These are phyloP conservation scores for Globisporangium nodosum DNA, from an alignment of 352 stramenopile species.

Conservation along the genomic window DNA sequence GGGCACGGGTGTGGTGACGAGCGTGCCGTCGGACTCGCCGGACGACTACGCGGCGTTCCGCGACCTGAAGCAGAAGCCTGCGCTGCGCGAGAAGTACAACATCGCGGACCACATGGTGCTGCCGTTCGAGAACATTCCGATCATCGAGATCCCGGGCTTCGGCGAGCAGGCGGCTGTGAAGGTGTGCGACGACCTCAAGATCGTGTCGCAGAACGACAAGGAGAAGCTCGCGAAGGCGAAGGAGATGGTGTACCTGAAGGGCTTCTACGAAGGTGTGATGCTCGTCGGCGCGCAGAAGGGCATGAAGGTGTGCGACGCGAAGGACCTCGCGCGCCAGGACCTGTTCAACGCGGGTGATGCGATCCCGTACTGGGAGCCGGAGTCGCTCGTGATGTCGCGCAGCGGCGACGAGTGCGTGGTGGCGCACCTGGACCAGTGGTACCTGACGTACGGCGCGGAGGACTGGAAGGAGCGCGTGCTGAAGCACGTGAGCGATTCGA, in stretches of 20 bases:
- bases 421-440: slow-evolving; percentile 99
- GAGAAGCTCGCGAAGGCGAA: slow-evolving; percentile 99
- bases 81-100: slow-evolving; percentile 97
- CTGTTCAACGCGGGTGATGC: slow-evolving; percentile 93
- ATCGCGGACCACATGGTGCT: slow-evolving; percentile 98
- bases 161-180: slow-evolving; percentile 94
- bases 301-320: slow-evolving; percentile 96
- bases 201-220: slow-evolving; percentile 98
- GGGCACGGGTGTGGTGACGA: slow-evolving; percentile 99
- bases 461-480: slow-evolving; percentile 96
- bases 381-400: slow-evolving; percentile 96
- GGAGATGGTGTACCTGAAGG: slow-evolving; percentile 98
- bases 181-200: slow-evolving; percentile 97
- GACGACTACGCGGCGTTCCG: slow-evolving; percentile 99
- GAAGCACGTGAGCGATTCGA: slow-evolving; percentile 91
- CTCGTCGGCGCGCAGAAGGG: slow-evolving; percentile 95
- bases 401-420: slow-evolving; percentile 99
- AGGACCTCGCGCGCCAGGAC: slow-evolving; percentile 95
- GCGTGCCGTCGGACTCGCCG: slow-evolving; percentile 97
- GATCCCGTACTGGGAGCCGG: slow-evolving; percentile 98
- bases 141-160: slow-evolving; percentile 99
- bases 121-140: slow-evolving; percentile 98
- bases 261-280: slow-evolving; percentile 99
- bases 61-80: slow-evolving; percentile 98
- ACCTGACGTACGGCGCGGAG: slow-evolving; percentile 98